Conservation (phyloP, 306 rosid species). For the Cucurbita ficifolia region DNA sequence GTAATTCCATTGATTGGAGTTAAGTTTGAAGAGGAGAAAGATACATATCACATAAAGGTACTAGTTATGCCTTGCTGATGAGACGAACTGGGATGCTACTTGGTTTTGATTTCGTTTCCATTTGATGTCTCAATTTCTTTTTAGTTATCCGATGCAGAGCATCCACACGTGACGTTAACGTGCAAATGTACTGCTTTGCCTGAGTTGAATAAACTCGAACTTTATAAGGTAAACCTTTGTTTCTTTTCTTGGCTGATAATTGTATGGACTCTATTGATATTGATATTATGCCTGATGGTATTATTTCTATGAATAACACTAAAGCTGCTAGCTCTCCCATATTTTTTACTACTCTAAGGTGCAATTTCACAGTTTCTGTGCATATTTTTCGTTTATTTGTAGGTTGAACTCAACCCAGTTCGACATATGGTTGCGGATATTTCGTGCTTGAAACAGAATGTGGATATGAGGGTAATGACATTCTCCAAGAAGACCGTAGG, state of each 20-base stretch:
- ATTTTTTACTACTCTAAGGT: not conserved
- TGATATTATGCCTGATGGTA: not conserved
- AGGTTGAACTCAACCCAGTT: conserved; percentile 24
- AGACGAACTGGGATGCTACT: not conserved
- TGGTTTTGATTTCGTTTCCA: not conserved
- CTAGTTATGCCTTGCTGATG: not conserved
- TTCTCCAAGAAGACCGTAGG: conserved; percentile 15
- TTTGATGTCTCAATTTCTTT: not conserved
- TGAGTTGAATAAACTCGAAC: conserved; percentile 20
- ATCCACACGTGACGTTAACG: conserved; percentile 14
- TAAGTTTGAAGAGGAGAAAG: conserved; percentile 27
- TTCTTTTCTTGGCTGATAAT: not conserved
- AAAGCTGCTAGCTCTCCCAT: not conserved
- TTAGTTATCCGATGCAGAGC: conserved; percentile 19
- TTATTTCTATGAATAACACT: not conserved
- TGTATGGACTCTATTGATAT: not conserved
- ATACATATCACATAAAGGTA: conserved; percentile 30
- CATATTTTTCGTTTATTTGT: not conserved
- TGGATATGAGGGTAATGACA: conserved; percentile 41
- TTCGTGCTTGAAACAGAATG: conserved; percentile 24
- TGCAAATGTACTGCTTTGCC: conserved; percentile 26
- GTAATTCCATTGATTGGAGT: conserved; percentile 14
- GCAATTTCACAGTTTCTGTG: not conserved
- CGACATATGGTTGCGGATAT: conserved; percentile 34
- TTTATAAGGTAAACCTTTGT: conserved; percentile 24